phyloP scores from a whole-genome alignment of 345 rosid species.

The Gossypium arboreum region DNA sequence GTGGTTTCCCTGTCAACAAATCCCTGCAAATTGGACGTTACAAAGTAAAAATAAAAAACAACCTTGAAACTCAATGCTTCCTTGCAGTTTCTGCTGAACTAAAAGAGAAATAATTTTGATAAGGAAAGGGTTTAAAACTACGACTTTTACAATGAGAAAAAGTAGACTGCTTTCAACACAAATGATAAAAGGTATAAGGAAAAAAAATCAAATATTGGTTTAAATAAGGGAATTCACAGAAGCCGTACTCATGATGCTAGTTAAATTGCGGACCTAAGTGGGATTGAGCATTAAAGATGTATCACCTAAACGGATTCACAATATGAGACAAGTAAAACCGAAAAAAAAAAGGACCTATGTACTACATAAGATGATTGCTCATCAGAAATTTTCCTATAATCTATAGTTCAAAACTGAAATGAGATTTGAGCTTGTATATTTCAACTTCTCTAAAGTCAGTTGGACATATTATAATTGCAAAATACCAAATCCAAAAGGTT shows the following conservation, averaged over 20 bases:
- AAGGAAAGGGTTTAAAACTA: neutral
- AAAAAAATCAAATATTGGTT: neutral
- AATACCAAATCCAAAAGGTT: neutral
- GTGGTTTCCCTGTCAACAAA: conserved; percentile 83
- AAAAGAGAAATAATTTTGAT: neutral
- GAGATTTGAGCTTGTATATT: neutral
- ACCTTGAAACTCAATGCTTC: neutral
- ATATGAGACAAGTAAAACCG: neutral
- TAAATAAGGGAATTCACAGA: neutral
- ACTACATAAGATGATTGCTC: neutral
- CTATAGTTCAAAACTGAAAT: neutral
- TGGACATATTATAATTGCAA: neutral
- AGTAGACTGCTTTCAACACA: too few relatives aligned
- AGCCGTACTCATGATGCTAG: neutral
- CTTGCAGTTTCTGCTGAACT: conserved; percentile 3
- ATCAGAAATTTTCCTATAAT: neutral
- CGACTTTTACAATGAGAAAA: neutral
- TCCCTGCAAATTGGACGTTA: conserved; percentile 47
- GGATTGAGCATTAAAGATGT: neutral
- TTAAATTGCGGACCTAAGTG: neutral
- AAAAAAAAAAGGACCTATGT: neutral
- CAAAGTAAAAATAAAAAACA: conserved; percentile 13
- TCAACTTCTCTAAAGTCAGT: neutral
- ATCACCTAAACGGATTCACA: neutral
- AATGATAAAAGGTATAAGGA: neutral